These are phyloP conservation scores for Cymbopogon flexuosus DNA, from an alignment of 202 grass and related monocot genomes.

Conservation along the genomic window DNA sequence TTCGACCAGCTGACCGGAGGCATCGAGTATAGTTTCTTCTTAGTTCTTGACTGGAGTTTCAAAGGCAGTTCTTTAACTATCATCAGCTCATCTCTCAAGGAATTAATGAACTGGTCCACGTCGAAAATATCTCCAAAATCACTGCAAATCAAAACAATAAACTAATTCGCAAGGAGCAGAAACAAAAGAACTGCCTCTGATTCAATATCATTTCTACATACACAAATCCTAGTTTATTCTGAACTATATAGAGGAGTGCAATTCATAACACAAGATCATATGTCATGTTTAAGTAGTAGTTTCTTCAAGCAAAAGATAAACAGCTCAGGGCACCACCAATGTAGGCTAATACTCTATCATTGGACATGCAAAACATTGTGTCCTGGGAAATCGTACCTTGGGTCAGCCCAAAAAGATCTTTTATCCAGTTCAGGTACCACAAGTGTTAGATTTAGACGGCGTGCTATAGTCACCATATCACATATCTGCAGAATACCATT, in stretches of 20 bases:
- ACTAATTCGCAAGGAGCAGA: not conserved
- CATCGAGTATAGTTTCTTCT: slow-evolving; percentile 56
- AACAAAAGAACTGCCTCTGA: not conserved
- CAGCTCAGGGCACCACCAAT: not conserved
- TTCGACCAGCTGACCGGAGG: slow-evolving; percentile 93
- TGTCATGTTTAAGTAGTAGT: not conserved
- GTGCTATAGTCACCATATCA: slow-evolving; percentile 93
- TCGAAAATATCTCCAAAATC: slow-evolving; percentile 96
- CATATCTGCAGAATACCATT: slow-evolving; percentile 62
- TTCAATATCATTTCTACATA: not conserved
- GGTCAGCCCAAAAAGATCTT: slow-evolving; percentile 93
- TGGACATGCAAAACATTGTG: not conserved
- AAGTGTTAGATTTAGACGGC: slow-evolving; percentile 75
- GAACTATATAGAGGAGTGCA: not conserved
- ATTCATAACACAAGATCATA: not conserved
- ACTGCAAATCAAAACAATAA: slow-evolving; percentile 36
- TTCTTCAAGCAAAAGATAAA: not conserved
- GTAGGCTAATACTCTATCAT: not conserved
- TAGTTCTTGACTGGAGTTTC: slow-evolving; percentile 56
- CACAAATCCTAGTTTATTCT: slow-evolving; percentile 9
- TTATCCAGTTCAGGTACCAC: slow-evolving; percentile 95
- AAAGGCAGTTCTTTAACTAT: slow-evolving; percentile 72
- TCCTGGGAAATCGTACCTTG: slow-evolving; percentile 47
- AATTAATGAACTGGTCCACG: slow-evolving; percentile 88
- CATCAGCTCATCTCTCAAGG: slow-evolving; percentile 83